Evolutionary conservation across 2,329 filamentous ascomycete genomes (phyloP), one percentile per base, ranked within the genome.

Genomic region (Gaeumannomyces tritici): DNA sequence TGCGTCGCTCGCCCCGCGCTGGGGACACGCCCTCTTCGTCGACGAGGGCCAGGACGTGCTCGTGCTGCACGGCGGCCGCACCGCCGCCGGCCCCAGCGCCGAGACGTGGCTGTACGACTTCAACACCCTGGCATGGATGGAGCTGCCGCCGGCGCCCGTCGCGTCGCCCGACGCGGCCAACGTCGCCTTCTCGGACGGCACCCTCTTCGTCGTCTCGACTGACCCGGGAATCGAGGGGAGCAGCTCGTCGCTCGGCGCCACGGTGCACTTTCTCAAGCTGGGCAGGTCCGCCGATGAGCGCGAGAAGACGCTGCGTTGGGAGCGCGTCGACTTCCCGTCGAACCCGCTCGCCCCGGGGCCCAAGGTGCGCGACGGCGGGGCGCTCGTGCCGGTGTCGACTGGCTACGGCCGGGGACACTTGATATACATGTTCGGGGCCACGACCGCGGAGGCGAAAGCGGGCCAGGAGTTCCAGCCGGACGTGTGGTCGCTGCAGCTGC

Each of bases 31-130:
- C 60, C 65, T 77, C 61, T 72, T 76, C 26, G 74, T 77, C 8
- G 74, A 77, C 60, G 69, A 71, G 33, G 24, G 3, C 29, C 67
- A 69, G 24, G 79, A 80, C 57, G 80, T 82, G 3, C 69, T 85
- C 9, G 73, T 85, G 58, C 70, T 84, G 0, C 72, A 81, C 57
- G 81, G 81, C 27, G 83, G 83, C 21, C 54, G 31, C 55, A 61
- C 60, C 31, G 59, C 51, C 15, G 9, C 55, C 12, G 42, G 65
- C 9, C 65, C 64, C 13, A 66, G 72, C 11, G 74, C 72, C 11
- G 82, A 84, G 65, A 75, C 77, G 11, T 81, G 82, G 74, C 73
- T 78, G 47, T 84, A 83, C 66, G 77, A 83, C 63, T 74, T 81
- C 55, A 71, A 72, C 28, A 73, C 75, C 3, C 73, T 76, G 5